These are phyloP conservation scores for Scheffersomyces amazonensis DNA, from an alignment of 805 yeast genomes.

Conservation along the genomic window DNA sequence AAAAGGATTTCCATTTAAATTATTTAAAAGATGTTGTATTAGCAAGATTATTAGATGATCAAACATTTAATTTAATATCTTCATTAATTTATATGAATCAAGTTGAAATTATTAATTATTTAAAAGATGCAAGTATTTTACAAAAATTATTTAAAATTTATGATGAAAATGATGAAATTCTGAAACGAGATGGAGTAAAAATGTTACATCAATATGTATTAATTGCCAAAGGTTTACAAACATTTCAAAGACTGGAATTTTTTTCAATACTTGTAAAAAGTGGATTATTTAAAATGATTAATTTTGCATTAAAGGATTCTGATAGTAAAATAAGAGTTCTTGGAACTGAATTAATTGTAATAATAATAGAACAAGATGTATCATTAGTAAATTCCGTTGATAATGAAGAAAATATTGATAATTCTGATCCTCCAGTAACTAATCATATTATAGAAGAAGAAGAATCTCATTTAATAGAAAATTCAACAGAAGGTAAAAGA, in stretches of 20 bases:
- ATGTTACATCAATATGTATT: constrained; percentile 77
- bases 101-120: constrained; percentile 57
- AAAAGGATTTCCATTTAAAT: constrained; percentile 73
- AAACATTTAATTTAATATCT: constrained; percentile 62
- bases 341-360: constrained; percentile 77
- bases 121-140: constrained; percentile 52
- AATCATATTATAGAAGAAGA: constrained; percentile 6
- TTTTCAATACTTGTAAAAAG: constrained; percentile 59
- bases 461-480: constrained; percentile 5
- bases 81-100: constrained; percentile 70
- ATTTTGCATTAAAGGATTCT: constrained; percentile 63
- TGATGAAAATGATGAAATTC: constrained; percentile 11
- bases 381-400: constrained; percentile 47
- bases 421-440: constrained; percentile 20
- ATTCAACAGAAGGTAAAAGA: neutral
- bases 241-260: constrained; percentile 60
- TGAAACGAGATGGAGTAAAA: constrained; percentile 67
- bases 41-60: constrained; percentile 80
- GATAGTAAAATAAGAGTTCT: constrained; percentile 52
- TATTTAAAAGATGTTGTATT: constrained; percentile 84
- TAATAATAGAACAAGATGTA: constrained; percentile 83
- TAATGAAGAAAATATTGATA: constrained; percentile 27
- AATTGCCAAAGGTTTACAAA: constrained; percentile 66
- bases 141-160: constrained; percentile 60
- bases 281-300: constrained; percentile 69